Evolutionary conservation across 2,329 filamentous ascomycete genomes (phyloP), one percentile per base, ranked within the genome.

Genomic region (Thelonectria olida): DNA sequence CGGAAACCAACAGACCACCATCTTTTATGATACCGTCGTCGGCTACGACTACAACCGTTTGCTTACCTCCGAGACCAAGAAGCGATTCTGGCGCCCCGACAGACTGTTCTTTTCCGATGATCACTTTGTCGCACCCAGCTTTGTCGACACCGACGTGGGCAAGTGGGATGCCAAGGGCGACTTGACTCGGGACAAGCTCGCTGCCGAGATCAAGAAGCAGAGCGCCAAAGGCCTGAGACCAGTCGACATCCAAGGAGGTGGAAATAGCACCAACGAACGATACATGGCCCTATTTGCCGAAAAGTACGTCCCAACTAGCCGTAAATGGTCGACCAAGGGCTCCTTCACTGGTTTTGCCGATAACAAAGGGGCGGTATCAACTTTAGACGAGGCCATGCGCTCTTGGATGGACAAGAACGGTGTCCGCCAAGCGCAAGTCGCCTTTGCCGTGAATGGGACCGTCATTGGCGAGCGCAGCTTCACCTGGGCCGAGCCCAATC

Each of bases 401-500:
- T 7, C 23, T 0, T 69, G 67, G 22, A 64, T 69, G 62, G 31
- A 60, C 4, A 54, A 57, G 9, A 62, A 69, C 13, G 62, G 58
- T 2, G 45, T 69, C 10, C 61, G 67, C 13, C 64, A 69, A 17
- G 67, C 64, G 7, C 67, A 67, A 34, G 39, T 52, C 3, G 64
- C 51, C 6, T 54, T 64, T 41, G 54, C 56, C 17, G 23, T 22
- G 2, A 25, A 49, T 5, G 65, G 62, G 2, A 48, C 48, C 9
- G 20, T 44, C 2, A 17, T 57, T 5, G 20, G 49, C 1, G 55
- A 69, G 22, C 48, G 67, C 41, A 54, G 62, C 39, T 69, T 66
- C 42, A 69, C 64, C 1, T 67, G 60, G 64, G 64, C 65, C 0
- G 67, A 69, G 50, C 44, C 49, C 8, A 53, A 66, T 42, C 63